Evolutionary conservation across 2,329 filamentous ascomycete genomes (phyloP).

Genomic region (Cephalotrichum gorgonifer): DNA sequence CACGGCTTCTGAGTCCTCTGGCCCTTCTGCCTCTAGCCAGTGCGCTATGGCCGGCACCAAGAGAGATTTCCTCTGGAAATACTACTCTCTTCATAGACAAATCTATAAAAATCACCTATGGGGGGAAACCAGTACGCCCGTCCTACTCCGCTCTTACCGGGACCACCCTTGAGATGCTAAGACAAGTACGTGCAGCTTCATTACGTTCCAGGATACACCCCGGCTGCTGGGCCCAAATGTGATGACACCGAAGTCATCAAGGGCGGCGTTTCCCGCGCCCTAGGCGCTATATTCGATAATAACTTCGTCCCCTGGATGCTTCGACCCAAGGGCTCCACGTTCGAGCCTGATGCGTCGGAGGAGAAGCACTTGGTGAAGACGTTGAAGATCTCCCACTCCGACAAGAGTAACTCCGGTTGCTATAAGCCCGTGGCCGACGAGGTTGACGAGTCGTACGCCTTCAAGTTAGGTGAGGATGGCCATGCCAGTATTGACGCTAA

Average conservation of each 20-base stretch:
- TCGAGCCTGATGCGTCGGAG: conserved; percentile 45
- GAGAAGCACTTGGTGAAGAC: conserved; percentile 40
- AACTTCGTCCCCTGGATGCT: conserved; percentile 74
- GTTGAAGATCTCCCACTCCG: conserved; percentile 53
- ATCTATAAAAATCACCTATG: conserved; percentile 44
- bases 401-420: conserved; percentile 37
- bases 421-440: conserved; percentile 52
- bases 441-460: conserved; percentile 66
- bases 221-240: conserved; percentile 25
- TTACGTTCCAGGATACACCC: conserved; percentile 33
- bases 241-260: conserved; percentile 45
- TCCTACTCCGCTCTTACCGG: conserved; percentile 13
- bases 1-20: too few relatives aligned
- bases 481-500: conserved; percentile 52
- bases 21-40: conserved; percentile 24
- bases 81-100: conserved; percentile 42
- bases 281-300: conserved; percentile 53
- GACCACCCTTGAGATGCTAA: conserved; percentile 18
- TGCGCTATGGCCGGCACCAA: conserved; percentile 51
- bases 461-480: conserved; percentile 49
- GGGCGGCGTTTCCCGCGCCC: conserved; percentile 46
- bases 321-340: conserved; percentile 49
- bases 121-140: conserved; percentile 45
- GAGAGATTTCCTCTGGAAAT: conserved; percentile 38
- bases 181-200: conserved; percentile 31